phyloP scores from a whole-genome alignment of 495 filamentous ascomycete genomes.

The Tuber calosporum region DNA sequence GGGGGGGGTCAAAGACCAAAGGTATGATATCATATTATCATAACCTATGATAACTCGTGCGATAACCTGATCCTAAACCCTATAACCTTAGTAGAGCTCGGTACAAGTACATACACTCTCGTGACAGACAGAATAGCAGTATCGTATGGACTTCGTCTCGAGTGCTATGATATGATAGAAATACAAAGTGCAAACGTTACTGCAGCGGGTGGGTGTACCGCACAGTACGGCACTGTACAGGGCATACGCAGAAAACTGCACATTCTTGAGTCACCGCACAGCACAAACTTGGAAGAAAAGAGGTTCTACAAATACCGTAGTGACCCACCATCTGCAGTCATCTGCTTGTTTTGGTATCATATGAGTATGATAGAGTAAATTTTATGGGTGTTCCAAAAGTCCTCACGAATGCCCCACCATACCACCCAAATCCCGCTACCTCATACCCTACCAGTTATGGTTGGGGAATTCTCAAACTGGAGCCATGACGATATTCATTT shows the following conservation, averaged over 20 bases:
- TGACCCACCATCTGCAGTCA: not conserved
- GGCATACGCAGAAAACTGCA: not conserved
- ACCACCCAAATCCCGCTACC: too few relatives aligned
- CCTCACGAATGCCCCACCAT: not conserved
- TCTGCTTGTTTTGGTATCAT: not conserved
- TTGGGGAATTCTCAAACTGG: too few relatives aligned
- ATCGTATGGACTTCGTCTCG: not conserved
- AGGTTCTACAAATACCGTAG: too few relatives aligned
- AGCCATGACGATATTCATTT: too few relatives aligned
- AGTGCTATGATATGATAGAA: not conserved
- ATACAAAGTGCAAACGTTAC: not conserved
- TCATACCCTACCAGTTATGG: not conserved
- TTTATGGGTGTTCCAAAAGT: not conserved
- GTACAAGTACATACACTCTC: not conserved
- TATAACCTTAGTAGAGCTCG: too few relatives aligned
- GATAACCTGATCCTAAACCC: too few relatives aligned
- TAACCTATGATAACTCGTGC: too few relatives aligned
- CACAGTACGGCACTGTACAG: not conserved
- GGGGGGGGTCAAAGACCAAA: not conserved
- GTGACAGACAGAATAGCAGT: not conserved
- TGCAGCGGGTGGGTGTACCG: not conserved
- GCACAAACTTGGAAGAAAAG: not conserved
- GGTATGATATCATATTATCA: too few relatives aligned
- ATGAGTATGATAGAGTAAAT: not conserved
- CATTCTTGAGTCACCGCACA: not conserved